Evolutionary conservation across 2,329 filamentous ascomycete species (phyloP), one percentile per base, ranked within the genome.

Genomic region (Xylariaceae sp.): DNA sequence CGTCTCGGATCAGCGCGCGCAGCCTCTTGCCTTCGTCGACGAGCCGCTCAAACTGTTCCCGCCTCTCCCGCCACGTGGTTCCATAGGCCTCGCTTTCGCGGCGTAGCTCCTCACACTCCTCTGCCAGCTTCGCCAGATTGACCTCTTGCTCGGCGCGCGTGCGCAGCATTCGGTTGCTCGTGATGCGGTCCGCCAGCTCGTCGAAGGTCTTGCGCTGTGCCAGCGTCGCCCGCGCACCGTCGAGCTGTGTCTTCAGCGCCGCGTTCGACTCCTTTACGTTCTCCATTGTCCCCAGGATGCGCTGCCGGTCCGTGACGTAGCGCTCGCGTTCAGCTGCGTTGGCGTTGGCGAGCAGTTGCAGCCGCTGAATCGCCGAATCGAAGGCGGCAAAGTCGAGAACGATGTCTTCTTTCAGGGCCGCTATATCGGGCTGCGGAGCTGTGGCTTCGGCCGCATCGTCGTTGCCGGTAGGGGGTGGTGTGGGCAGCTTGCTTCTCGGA

Each of bases 1-100:
- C 91, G 57, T 95, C 90, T 46, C 89, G 82, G 57, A 97, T 95
- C 62, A 94, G 74, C 37, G 87, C 76, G 43, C 90, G 74, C 62
- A 97, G 75, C 49, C 87, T 76, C 78, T 87, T 86, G n/a, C 89
- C 89, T 68, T 96, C 91, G 45, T 90, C 87, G 60, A 95, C 87
- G 56, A 97, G 90, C 42, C 81, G 78, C 43, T 84, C 87, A 64
- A 96, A 95, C 65, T 95, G 89, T 53, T 89, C 86, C 48, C 85
- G 74, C 30, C 91, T 76, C 65, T 95, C 89, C 32, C 78, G 73
- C 90, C 90, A 96, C 0, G 88, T 93, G 50, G 75, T 78, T 37
- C 81, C 85, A 61, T 94, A 94, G 29, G 86, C 83, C 57, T 79
- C 78, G 57, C 87, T 89, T 69, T 97, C 89, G 50, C 81, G 79